Evolutionary conservation across 106 monocot genomes (phyloP).

Genomic region (Dioscorea zingiberensis): DNA sequence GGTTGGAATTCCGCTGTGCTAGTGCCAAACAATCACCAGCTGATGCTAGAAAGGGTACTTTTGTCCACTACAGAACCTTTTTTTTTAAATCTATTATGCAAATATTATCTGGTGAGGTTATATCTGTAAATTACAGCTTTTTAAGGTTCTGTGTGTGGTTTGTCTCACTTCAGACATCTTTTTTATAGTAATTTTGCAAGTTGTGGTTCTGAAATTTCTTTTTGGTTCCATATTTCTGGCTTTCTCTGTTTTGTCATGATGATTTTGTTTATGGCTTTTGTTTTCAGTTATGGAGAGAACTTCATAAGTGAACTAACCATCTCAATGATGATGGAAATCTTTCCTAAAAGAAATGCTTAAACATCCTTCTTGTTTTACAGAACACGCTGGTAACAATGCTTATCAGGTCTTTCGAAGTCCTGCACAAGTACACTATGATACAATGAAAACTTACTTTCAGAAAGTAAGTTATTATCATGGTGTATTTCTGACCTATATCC

Average conservation of each 20-base stretch:
- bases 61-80: not conserved
- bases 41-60: constrained; percentile 35
- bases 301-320: too few species aligned
- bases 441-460: constrained; percentile 67
- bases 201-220: not conserved
- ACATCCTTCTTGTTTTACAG: constrained; percentile 1
- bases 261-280: not conserved
- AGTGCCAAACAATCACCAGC: constrained; percentile 17
- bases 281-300: not conserved
- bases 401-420: constrained; percentile 45
- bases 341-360: too few species aligned
- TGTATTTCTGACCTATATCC: not conserved
- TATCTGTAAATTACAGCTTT: too few species aligned
- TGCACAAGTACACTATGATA: constrained; percentile 60
- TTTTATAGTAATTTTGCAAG: not conserved
- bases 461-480: constrained; percentile 29
- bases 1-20: constrained; percentile 37
- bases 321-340: too few species aligned
- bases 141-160: not conserved
- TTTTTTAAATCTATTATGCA: too few species aligned
- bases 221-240: not conserved
- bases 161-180: not conserved
- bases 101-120: too few species aligned
- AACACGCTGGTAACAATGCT: constrained; percentile 26
- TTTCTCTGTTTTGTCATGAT: not conserved